Evolutionary conservation across 352 stramenopile genomes (phyloP), one percentile per base, ranked within the genome.

Genomic region (Globisporangium abappressorium): DNA sequence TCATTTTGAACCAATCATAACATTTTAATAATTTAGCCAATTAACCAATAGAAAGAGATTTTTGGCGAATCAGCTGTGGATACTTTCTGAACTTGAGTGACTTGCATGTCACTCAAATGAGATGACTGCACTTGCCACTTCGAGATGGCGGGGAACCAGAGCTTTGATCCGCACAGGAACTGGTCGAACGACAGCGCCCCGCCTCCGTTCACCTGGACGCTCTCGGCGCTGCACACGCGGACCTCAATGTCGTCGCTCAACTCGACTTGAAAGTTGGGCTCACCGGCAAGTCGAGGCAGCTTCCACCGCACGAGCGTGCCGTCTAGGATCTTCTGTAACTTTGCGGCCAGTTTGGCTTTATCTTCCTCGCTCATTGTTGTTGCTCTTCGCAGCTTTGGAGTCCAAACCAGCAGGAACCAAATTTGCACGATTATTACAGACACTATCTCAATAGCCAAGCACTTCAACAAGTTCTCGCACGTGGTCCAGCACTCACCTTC

Each of bases 191-290:
- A 24, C 24, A 58, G 38, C 22, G 54, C 33, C 2, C 34, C 63
- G 22, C 64, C 38, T 49, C 57, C 41, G 54, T 36, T 34, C 14
- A n/a, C 6, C 36, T 68, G 60, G 38, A 71, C 41, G 28, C 61
- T 46, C 60, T 15, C 28, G 12, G 5, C 4, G 38, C 14, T 18
- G 49, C 49, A 56, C 14, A 18, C 22, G 22, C 51, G 11, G 12
- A 57, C 11, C 14, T 11, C n/a, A 12, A 57, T 34, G 2, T 9
- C 22, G 24, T 57, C 30, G 51, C 3, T 57, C 51, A 57, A 18
- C 22, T 30, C 24, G 12, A 57, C 51, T 36, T 57, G 24, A 30
- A 57, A 34, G 51, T 22, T 34, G n/a, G 34, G 11, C 22, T 34
- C 22, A 34, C 26, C 2, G 22, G 54, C 1, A 36, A 68, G 24